Percentiles rank a stretch among this genome's conserved stretches.
These are phyloP conservation scores for Zymoseptoria brevis DNA, from an alignment of 2,329 filamentous ascomycete species.

Conservation along the genomic window DNA sequence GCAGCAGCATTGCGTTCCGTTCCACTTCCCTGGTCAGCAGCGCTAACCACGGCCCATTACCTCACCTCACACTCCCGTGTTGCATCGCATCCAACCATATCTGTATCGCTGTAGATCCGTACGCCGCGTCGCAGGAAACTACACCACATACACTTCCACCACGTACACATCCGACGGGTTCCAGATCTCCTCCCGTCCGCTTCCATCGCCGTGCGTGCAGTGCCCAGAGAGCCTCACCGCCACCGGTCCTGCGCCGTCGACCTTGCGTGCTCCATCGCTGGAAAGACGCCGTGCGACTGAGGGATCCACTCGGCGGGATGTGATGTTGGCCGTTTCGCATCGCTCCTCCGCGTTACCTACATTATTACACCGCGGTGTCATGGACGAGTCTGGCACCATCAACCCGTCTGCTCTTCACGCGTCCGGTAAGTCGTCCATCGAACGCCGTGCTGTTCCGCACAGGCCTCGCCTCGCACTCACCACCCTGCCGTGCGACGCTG, in stretches of 20 bases:
- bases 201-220: constrained; percentile 14
- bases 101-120: not conserved
- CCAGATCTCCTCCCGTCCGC: constrained; percentile 2
- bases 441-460: not conserved
- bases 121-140: not conserved
- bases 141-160: not conserved
- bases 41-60: not conserved
- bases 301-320: constrained; percentile 20
- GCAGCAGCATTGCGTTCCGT: not conserved
- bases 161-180: not conserved
- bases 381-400: constrained; percentile 79
- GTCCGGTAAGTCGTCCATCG: constrained; percentile 49
- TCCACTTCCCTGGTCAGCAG: not conserved
- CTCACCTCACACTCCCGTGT: not conserved
- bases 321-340: constrained; percentile 33
- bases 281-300: constrained; percentile 8
- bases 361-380: constrained; percentile 26
- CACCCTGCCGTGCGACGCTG: constrained; percentile 15
- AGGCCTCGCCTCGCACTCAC: constrained; percentile 2
- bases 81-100: not conserved
- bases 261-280: constrained; percentile 18
- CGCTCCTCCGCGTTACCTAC: constrained; percentile 23
- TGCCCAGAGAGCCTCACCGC: constrained; percentile 21
- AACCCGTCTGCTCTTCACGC: constrained; percentile 77
- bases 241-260: constrained; percentile 18